Conservation (phyloP, 83 land plant species). For the Picea abies region DNA sequence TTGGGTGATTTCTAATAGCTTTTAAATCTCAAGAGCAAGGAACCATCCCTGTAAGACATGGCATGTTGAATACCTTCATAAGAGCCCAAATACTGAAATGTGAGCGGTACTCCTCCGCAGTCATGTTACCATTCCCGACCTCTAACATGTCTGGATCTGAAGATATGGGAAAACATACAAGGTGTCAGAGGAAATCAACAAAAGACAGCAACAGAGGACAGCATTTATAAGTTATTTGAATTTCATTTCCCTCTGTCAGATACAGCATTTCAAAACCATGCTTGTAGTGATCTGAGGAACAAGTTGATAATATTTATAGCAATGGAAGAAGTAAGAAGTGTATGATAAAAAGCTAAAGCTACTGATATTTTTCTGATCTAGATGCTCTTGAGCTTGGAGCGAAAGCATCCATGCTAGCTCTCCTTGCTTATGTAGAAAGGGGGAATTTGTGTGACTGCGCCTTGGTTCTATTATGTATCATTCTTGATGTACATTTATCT, state of each 20-base stretch:
- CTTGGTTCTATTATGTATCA: too few species aligned
- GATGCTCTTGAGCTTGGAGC: too few species aligned
- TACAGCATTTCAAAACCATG: not conserved
- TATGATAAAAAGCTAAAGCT: too few species aligned
- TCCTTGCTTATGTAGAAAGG: too few species aligned
- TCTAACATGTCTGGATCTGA: conserved; percentile 97
- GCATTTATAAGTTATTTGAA: too few species aligned
- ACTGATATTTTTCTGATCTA: too few species aligned
- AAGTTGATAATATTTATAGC: too few species aligned
- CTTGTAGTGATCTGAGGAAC: not conserved
- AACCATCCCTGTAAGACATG: not conserved
- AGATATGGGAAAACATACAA: not conserved
- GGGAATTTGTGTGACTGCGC: too few species aligned
- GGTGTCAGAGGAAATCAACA: not conserved
- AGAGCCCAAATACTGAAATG: conserved; percentile 96
- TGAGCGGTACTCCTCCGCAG: conserved; percentile 63
- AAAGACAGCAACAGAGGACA: not conserved
- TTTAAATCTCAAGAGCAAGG: not conserved
- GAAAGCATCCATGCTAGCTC: too few species aligned
- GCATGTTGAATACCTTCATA: conserved; percentile 54
- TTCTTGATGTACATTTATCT: too few species aligned
- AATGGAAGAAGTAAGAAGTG: not conserved
- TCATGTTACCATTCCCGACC: conserved; percentile 97
- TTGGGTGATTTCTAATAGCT: not conserved
- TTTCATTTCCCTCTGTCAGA: too few species aligned